phyloP scores from a whole-genome alignment of 805 yeast genomes.

The Candida stauntonica region DNA sequence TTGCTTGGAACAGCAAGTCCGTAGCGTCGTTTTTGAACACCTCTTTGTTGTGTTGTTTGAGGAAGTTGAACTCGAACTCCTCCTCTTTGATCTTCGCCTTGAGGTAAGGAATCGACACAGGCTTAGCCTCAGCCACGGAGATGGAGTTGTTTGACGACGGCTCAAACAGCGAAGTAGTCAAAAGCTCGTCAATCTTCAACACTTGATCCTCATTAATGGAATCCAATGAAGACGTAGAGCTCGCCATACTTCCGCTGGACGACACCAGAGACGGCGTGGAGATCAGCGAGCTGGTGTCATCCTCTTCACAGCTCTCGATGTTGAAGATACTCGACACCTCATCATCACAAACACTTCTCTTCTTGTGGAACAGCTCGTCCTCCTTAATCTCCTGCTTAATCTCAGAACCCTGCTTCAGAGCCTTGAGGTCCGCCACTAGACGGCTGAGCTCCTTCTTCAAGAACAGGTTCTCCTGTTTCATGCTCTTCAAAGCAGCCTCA shows the following conservation, averaged over 20 bases:
- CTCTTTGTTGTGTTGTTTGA: slow-evolving; percentile 18
- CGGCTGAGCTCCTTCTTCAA: slow-evolving; percentile 41
- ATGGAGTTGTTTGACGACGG: slow-evolving; percentile 13
- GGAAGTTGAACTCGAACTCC: slow-evolving; percentile 24
- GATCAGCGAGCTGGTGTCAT: slow-evolving; percentile 22
- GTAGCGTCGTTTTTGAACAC: slow-evolving; percentile 11
- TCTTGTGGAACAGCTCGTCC: slow-evolving; percentile 20
- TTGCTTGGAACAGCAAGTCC: slow-evolving; percentile 15
- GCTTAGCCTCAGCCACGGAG: slow-evolving; percentile 1
- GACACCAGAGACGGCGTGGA: slow-evolving; percentile 19
- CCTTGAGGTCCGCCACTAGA: slow-evolving; percentile 40
- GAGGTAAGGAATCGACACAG: slow-evolving; percentile 2
- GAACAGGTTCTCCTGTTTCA: slow-evolving; percentile 42
- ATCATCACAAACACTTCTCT: slow-evolving; percentile 19
- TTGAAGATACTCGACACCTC: slow-evolving; percentile 13
- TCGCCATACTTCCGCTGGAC: slow-evolving; percentile 7
- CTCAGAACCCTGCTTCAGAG: slow-evolving; percentile 16
- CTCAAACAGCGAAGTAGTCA: slow-evolving; percentile 24
- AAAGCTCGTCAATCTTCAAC: slow-evolving; percentile 24
- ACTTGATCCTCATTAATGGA: slow-evolving; percentile 25
- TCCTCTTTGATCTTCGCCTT: slow-evolving; percentile 13
- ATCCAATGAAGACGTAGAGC: slow-evolving; percentile 16
- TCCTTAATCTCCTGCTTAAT: slow-evolving; percentile 3
- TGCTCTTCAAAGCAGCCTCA: slow-evolving; percentile 37
- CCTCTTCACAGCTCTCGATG: slow-evolving; percentile 21